Evolutionary conservation across 371 early-diverging fungal species (phyloP).

Genomic region (Mucor indicus): DNA sequence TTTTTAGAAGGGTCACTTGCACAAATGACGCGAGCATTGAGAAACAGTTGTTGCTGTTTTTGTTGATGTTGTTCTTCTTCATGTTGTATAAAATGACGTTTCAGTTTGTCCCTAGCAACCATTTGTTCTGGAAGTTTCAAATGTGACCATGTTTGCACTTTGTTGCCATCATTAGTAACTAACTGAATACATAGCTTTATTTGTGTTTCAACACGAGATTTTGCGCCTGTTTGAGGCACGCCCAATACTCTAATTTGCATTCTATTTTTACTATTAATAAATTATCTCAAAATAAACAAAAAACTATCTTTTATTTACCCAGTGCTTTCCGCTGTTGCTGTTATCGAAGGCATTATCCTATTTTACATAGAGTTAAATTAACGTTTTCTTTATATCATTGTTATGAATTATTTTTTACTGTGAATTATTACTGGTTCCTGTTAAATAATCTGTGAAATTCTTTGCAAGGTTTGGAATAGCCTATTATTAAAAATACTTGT

Average conservation of each 20-base stretch:
- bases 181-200: constrained; percentile 78
- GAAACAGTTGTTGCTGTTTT: constrained; percentile 50
- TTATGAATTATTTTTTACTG: too few relatives aligned
- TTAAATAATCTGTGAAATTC: constrained; percentile 44
- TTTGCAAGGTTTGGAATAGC: constrained; percentile 43
- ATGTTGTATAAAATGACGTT: constrained; percentile 16
- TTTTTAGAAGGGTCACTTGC: constrained; percentile 78
- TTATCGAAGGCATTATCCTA: too few relatives aligned
- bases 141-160: constrained; percentile 67
- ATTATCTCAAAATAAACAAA: too few relatives aligned
- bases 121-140: constrained; percentile 67
- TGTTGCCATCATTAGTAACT: constrained; percentile 58
- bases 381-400: too few relatives aligned
- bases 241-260: constrained; percentile 62
- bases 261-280: constrained; percentile 11
- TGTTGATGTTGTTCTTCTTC: constrained; percentile 18
- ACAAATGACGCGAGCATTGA: constrained; percentile 82
- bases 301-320: too few relatives aligned
- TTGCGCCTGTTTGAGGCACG: constrained; percentile 70
- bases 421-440: too few relatives aligned
- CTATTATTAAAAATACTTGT: too few relatives aligned
- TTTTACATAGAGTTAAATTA: not conserved
- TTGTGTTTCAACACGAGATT: constrained; percentile 86
- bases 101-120: constrained; percentile 60
- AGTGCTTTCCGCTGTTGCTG: too few relatives aligned